Conservation (phyloP, 108 stramenopile genomes). For the Hondaea fermentalgiana region DNA sequence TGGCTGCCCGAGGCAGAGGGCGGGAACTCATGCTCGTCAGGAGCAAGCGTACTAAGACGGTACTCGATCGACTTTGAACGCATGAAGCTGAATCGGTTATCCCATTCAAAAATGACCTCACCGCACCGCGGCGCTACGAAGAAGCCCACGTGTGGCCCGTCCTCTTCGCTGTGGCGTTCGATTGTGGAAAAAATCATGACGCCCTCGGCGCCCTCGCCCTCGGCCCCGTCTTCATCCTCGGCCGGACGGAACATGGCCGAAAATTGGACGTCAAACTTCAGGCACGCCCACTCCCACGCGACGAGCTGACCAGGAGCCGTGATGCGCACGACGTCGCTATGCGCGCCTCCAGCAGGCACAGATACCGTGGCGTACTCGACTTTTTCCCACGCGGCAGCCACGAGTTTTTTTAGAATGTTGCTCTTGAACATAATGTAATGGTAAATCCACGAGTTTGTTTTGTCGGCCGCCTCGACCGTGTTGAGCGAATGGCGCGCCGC, state of each 20-base stretch:
- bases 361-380: neutral
- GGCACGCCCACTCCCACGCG: neutral
- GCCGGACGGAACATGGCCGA: neutral
- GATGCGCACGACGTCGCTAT: neutral
- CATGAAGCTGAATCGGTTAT: slow-evolving; percentile 14
- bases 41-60: neutral
- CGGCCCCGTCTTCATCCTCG: neutral
- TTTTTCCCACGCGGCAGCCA: neutral
- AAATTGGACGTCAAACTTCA: neutral
- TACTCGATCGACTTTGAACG: neutral
- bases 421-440: slow-evolving; percentile 17
- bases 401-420: neutral
- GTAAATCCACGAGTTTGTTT: neutral
- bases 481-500: neutral
- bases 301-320: neutral
- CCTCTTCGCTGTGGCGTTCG: neutral
- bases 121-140: neutral
- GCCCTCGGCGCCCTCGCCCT: neutral
- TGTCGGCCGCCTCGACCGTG: neutral
- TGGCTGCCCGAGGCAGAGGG: neutral
- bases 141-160: neutral
- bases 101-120: neutral
- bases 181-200: neutral
- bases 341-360: neutral
- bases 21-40: neutral